Evolutionary conservation across 169 alveolate species (phyloP), one percentile per base, ranked within the genome.

Genomic region (Eimeria sp.): DNA sequence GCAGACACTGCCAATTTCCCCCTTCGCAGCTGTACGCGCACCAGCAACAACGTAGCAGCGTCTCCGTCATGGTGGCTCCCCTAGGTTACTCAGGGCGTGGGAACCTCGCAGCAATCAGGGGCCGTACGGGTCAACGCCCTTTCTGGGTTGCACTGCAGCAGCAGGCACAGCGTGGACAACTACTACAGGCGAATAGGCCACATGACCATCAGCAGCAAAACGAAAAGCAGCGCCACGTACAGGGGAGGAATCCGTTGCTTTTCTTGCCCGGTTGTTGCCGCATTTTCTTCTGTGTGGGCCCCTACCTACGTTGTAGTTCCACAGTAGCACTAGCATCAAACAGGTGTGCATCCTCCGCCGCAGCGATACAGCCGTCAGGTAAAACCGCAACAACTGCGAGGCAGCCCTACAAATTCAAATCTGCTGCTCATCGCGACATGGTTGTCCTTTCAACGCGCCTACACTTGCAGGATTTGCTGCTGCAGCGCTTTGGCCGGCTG

Each of bases 391-490:
- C 83, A 63, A 54, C 83, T 25, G 40, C 65, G 30, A 40, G 27
- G 57, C 51, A 57, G 47, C 40, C 96, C 27, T 49, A 47, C 83
- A 72, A 22, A 49, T 95, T 95, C 92, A 86, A 87, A 34, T 95
- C 96, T 49, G 96, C 95, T 16, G 95, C 90, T 10, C 96, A 95
- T 83, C 78, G 92, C 10, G 95, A 95, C n/a, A 89, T 95, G 95
- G 82, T 89, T 49, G 92, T 87, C 49, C 61, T 73, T 34, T 45
- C 88, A 57, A 95, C 96, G 49, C 80, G 96, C 4, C 67, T 82
- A 30, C 95, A 87, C 65, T 67, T 95, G 27, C 96, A 87, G 76
- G 92, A 95, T 58, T 75, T 89, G 70, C 88, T 95, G 54, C 51
- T 95, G 61, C 76, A 75, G 34, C 96, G 96, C 61, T 95, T 95